These are phyloP conservation scores for Zymoseptoria ardabiliae DNA, from an alignment of 2,329 filamentous ascomycete species.

Conservation along the genomic window DNA sequence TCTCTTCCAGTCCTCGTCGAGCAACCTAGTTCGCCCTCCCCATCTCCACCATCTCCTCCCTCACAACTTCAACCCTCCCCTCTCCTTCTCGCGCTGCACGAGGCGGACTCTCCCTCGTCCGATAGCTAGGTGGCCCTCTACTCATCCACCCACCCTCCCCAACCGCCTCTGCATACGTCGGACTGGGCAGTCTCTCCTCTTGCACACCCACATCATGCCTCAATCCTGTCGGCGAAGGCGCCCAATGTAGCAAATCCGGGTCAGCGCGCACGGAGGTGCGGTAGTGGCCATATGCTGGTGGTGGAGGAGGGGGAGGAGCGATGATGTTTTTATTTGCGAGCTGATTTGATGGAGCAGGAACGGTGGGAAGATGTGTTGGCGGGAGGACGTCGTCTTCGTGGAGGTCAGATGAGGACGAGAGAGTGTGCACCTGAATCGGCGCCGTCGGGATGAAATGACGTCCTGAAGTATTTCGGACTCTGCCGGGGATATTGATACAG, in stretches of 20 bases:
- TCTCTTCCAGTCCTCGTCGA: background rate
- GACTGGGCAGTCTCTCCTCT: conserved; percentile 23
- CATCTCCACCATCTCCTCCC: background rate
- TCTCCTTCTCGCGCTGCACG: background rate
- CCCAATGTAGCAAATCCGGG: conserved; percentile 73
- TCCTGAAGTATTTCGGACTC: background rate
- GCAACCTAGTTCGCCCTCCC: background rate
- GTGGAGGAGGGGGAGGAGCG: conserved; percentile 40
- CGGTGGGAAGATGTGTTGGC: conserved; percentile 12
- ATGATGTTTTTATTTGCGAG: conserved; percentile 20
- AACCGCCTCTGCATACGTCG: conserved; percentile 27
- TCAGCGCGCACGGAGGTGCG: conserved; percentile 76
- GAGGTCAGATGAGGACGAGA: conserved; percentile 31
- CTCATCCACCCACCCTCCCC: conserved; percentile 8
- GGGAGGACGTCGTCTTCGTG: conserved; percentile 35
- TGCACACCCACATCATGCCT: background rate
- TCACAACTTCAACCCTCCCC: background rate
- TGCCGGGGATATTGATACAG: background rate
- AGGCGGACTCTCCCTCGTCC: conserved; percentile 22
- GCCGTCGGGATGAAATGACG: conserved; percentile 57
- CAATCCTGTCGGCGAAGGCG: conserved; percentile 18
- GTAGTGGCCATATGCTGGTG: conserved; percentile 83
- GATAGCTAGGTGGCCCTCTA: conserved; percentile 23
- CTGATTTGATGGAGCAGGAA: conserved; percentile 24
- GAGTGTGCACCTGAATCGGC: conserved; percentile 71